Conservation (phyloP, 2,329 filamentous ascomycete genomes). For the Colletotrichum kahawae region DNA sequence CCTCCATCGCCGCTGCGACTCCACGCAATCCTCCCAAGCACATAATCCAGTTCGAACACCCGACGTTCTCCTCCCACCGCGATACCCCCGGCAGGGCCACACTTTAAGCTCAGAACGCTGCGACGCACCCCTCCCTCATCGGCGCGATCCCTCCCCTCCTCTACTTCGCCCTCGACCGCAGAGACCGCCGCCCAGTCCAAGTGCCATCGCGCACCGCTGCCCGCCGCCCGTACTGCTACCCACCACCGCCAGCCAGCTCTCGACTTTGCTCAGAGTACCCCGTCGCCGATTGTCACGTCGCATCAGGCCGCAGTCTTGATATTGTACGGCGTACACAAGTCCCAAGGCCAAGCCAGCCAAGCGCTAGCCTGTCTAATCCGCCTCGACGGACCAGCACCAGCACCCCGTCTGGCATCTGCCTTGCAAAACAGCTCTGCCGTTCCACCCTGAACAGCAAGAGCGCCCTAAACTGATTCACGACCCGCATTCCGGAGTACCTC, state of each 20-base stretch:
- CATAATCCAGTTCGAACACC: neutral
- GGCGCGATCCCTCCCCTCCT: neutral
- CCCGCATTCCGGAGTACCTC: neutral
- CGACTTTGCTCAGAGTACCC: neutral
- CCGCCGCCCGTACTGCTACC: neutral
- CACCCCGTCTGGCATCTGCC: neutral
- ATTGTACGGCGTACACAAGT: neutral
- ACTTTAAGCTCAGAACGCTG: conserved; percentile 14
- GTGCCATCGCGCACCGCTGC: neutral
- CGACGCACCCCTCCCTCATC: conserved; percentile 12
- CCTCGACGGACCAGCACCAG: neutral
- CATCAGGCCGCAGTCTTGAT: neutral
- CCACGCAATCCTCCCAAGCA: neutral
- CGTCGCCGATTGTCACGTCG: neutral
- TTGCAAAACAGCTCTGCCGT: neutral
- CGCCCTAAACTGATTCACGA: neutral
- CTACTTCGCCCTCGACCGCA: neutral
- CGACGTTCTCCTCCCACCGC: neutral
- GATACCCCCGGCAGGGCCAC: conserved; percentile 11
- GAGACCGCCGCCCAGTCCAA: neutral
- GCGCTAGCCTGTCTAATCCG: neutral
- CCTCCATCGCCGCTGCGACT: neutral
- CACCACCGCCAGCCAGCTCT: neutral
- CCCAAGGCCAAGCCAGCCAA: neutral
- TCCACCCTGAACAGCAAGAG: neutral